Base-by-base conservation (phyloP, 1,284 basidiomycete genomes). In the Melampsora larici-populina region DNA sequence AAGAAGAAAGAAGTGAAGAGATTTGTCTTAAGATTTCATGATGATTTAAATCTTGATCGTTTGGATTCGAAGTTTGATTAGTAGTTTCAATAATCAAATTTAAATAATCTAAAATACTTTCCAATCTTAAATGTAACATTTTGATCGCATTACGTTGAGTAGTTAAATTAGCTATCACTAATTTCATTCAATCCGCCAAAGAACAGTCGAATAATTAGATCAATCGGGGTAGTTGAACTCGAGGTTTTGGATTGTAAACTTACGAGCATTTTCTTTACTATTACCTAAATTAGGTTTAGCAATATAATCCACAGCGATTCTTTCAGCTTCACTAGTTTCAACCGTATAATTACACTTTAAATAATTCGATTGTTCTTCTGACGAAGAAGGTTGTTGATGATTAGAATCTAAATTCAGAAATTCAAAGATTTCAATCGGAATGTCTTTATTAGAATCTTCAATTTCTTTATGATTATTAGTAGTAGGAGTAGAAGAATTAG, bases 251-350 rank as follows among this genome's bases (percentile, higher is more conserved):
- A n/a, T n/a, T n/a, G 55, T 60, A 49, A 18, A 83, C 84, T 80
- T 78, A 85, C 85, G 80, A 24, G 79, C 80, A 86, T 90, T 87
- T 81, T 90, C 91, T 75, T 91, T 90, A 65, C 90, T 90, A 43
- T 43, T 13, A 46, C 90, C 91, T 8, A 83, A 83, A 48, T 92
- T 91, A n/a, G 93, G 93, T 83, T 90, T 90, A 17, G 93, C 91
- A 0, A 93, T 93, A 87, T 93, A 94, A 84, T 99, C 95, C 0
- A 99, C 96, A 1, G 97, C 97, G 79, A 99, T 97, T 40, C 97
- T 89, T 83, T 99, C 96, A 7, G 97, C 96, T 85, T 99, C 97
- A 36, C 96, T 96, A 0, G 95, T 97, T 84, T 97, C 94, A n/a
- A 99, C 90, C 74, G 87, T 90, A 85, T 88, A 98, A 0, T 91